Evolutionary conservation across 2,329 filamentous ascomycete genomes (phyloP), one percentile per base, ranked within the genome.

Genomic region (Nemania bipapillata): DNA sequence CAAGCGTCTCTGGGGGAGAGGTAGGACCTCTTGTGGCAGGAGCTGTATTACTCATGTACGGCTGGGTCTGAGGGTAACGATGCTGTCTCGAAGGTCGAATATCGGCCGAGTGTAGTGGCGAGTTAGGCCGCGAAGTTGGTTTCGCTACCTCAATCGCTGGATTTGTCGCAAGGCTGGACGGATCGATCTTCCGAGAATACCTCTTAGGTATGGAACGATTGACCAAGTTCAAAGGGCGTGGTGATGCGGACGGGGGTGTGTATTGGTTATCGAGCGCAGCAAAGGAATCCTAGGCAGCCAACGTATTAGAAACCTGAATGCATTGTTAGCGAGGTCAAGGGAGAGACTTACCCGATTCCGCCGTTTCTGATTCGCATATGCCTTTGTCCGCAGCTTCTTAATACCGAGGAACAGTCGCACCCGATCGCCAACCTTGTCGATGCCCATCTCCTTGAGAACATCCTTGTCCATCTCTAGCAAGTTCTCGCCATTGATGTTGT

Each of bases 401-500:
- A 95, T 94, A 73, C 91, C 90, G 70, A 94, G 86, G 76, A 93
- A 94, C 69, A 99, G 91, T 71, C 95, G 92, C 40, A 99, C 95
- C 62, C 96, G 90, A 80, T 99, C 96, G 72, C 96, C 96, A 72
- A 99, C 92, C 81, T 98, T 99, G 74, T 97, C 96, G 74, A 99
- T 95, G 50, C 96, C 96, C 89, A 99, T 97, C 80, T 99, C 96
- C 81, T 97, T 96, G 71, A 99, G 86, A 47, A 97, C 93, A 64
- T 94, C 91, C 84, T 97, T 96, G 81, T 99, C 96, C 86, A 97
- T 95, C 82, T 99, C 96, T 74, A 99, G 86, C 52, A 99, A 85
- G 78, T 97, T 97, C 82, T 97, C 94, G 76, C 96, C 96, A 78
- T 96, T 99, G 84, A 99, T 97, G 80, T 98, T 93, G 80, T 99